These are phyloP conservation scores for Peronospora destructor DNA, from an alignment of 352 stramenopile species.

Conservation along the genomic window DNA sequence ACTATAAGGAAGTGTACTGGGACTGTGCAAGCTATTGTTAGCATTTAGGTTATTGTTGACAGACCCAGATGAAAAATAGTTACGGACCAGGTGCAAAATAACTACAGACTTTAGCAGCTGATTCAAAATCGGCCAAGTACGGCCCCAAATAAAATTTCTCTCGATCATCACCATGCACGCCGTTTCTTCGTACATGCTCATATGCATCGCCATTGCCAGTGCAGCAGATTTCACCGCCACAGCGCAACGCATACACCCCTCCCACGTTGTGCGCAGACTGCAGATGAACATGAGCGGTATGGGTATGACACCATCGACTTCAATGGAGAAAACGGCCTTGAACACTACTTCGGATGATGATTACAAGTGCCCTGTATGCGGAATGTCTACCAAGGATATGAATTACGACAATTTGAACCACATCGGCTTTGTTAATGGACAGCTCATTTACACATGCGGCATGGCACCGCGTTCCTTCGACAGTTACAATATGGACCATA, in stretches of 20 bases:
- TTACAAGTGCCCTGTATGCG: constrained; percentile 64
- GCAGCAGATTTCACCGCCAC: constrained; percentile 7
- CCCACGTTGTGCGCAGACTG: constrained; percentile 20
- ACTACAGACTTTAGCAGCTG: too few species aligned
- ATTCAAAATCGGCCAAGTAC: too few species aligned
- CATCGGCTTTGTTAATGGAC: constrained; percentile 48
- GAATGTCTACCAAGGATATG: constrained; percentile 51
- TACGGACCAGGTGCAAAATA: too few species aligned
- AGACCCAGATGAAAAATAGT: constrained; percentile 1
- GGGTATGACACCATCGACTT: constrained; percentile 18
- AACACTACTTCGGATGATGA: constrained; percentile 9
- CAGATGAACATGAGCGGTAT: constrained; percentile 26
- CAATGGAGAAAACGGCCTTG: constrained; percentile 11
- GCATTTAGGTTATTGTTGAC: constrained; percentile 8
- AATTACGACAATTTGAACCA: constrained; percentile 62
- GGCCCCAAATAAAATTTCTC: too few species aligned
- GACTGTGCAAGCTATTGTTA: too few species aligned
- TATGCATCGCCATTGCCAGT: constrained; percentile 8
- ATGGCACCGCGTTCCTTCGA: constrained; percentile 52
- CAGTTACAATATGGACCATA: constrained; percentile 51
- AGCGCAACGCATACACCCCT: constrained; percentile 21
- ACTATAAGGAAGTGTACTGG: too few species aligned
- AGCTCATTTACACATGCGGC: constrained; percentile 69
- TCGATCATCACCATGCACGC: constrained; percentile 7
- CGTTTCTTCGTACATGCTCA: constrained; percentile 7